Conservation (phyloP, 2,329 filamentous ascomycete species). For the Alternaria longipes region DNA sequence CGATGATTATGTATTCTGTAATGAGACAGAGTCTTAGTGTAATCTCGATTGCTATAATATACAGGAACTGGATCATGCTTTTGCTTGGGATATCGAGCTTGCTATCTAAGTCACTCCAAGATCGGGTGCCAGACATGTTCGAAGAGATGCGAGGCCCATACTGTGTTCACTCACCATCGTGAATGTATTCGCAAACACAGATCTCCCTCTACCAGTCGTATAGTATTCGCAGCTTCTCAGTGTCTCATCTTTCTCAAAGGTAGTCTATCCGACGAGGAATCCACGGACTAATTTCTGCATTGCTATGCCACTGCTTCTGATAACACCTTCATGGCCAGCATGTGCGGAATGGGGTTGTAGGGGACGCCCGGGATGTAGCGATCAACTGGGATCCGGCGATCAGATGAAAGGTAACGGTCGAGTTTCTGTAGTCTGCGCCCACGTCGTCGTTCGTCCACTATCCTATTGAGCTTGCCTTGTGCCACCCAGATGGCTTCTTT, state of each 20-base stretch:
- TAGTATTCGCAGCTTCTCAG: too few relatives aligned
- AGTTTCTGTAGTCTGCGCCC: not conserved
- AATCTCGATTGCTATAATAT: not conserved
- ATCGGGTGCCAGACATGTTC: not conserved
- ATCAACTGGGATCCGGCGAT: not conserved
- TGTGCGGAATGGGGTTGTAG: not conserved
- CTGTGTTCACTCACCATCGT: not conserved
- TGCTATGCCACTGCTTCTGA: not conserved
- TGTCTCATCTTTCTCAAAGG: not conserved
- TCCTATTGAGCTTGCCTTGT: not conserved
- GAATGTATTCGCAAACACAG: not conserved
- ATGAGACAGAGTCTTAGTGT: not conserved
- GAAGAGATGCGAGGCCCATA: not conserved
- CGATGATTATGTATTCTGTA: not conserved
- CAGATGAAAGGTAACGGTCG: not conserved
- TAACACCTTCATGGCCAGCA: not conserved
- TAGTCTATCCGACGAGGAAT: not conserved
- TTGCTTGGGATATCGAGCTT: not conserved
- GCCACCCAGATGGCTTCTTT: conserved; percentile 2
- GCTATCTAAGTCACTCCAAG: not conserved
- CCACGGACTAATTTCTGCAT: not conserved
- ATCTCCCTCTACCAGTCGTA: not conserved
- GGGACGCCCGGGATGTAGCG: not conserved
- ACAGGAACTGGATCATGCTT: not conserved
- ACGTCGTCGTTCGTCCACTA: not conserved